phyloP scores from a whole-genome alignment of 2,329 filamentous ascomycete species.

The Fusarium cicatricum region DNA sequence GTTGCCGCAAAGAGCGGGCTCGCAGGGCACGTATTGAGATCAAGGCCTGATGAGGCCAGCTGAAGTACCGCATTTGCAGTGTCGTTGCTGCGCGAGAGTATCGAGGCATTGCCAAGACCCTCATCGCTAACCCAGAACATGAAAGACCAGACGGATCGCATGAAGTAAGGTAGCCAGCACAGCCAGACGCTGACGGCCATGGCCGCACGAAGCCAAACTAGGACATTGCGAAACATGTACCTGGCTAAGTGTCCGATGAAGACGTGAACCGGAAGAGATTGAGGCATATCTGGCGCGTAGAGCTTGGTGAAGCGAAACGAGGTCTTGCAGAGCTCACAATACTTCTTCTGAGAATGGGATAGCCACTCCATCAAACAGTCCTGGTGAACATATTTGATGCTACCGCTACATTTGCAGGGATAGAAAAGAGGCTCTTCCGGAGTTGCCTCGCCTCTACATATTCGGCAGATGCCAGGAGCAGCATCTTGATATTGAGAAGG shows the following conservation, averaged over 20 bases:
- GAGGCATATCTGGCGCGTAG: conserved; percentile 94
- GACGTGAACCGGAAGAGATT: conserved; percentile 78
- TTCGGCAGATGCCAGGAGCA: conserved; percentile 84
- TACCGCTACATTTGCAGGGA: conserved; percentile 98
- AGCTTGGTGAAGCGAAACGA: conserved; percentile 98
- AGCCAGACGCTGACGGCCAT: conserved; percentile 90
- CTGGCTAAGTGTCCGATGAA: conserved; percentile 81
- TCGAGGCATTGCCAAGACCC: conserved; percentile 58
- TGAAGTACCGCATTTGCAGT: conserved; percentile 42
- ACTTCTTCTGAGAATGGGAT: conserved; percentile 98
- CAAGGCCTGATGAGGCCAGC: conserved; percentile 40
- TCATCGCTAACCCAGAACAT: conserved; percentile 95
- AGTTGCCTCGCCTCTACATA: conserved; percentile 90
- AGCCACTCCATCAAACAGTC: conserved; percentile 99
- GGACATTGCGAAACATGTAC: conserved; percentile 74
- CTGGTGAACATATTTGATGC: conserved; percentile 98
- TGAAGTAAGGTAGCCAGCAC: conserved; percentile 85
- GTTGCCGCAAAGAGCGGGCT: conserved; percentile 47
- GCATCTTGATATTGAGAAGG: conserved; percentile 43
- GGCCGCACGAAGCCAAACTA: conserved; percentile 80
- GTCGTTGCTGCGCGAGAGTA: conserved; percentile 39
- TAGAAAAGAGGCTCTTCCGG: conserved; percentile 89
- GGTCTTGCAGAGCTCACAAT: conserved; percentile 99
- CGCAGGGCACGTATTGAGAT: conserved; percentile 46
- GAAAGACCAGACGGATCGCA: conserved; percentile 90